These are phyloP conservation scores for Vaccinium myrtillus DNA, from an alignment of 148 eudicot genomes.

Conservation along the genomic window DNA sequence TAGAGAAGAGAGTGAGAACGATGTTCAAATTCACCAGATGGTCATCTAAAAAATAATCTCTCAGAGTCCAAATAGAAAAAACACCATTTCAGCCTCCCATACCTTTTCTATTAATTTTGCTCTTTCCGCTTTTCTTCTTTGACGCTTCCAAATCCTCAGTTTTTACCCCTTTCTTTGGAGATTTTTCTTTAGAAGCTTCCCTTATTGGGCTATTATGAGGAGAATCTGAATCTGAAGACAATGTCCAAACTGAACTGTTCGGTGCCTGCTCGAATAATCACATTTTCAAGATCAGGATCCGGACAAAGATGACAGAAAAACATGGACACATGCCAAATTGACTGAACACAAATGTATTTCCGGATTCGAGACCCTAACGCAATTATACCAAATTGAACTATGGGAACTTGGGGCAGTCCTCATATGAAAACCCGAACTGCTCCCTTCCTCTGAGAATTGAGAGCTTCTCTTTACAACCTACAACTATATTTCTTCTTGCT, in stretches of 20 bases:
- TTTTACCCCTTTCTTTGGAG: slow-evolving; percentile 45
- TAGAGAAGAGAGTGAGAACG: neutral
- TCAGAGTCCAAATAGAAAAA: neutral
- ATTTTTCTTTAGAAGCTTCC: slow-evolving; percentile 38
- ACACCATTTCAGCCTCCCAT: neutral
- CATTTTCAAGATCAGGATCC: neutral
- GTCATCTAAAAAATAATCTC: neutral
- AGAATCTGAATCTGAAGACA: slow-evolving; percentile 82
- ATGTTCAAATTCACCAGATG: neutral
- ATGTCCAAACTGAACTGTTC: slow-evolving; percentile 49
- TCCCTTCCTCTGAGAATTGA: neutral
- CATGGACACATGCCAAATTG: neutral
- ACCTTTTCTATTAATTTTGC: slow-evolving; percentile 32
- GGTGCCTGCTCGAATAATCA: slow-evolving; percentile 41
- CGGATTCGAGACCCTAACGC: neutral
- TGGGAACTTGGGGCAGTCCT: neutral
- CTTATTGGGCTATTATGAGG: slow-evolving; percentile 32
- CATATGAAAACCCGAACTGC: neutral
- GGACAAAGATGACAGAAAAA: neutral
- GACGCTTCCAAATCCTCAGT: slow-evolving; percentile 31
- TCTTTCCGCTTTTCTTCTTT: slow-evolving; percentile 32
- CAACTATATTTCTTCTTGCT: neutral
- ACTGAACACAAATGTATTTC: neutral
- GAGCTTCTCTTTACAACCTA: neutral
- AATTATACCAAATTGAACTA: neutral